Percentiles rank a stretch among this genome's conserved stretches.
Evolutionary conservation across 2,329 filamentous ascomycete genomes (phyloP).

Genomic region (Claviceps sp.): DNA sequence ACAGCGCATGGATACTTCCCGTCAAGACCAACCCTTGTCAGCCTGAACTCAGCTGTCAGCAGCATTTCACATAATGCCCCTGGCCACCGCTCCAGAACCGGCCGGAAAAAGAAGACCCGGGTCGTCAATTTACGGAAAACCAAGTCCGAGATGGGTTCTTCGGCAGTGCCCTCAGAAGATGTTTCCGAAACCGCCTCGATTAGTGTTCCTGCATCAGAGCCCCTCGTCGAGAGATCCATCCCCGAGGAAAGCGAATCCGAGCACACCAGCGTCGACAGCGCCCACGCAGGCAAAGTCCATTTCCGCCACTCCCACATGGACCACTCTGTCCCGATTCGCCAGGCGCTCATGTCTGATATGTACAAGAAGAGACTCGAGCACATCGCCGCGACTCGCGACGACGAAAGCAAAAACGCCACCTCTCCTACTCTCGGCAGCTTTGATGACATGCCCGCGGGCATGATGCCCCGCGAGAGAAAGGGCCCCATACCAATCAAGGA

Average conservation of each 20-base stretch:
- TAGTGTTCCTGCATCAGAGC: slow-evolving; percentile 47
- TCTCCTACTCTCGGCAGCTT: background rate
- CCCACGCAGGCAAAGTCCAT: slow-evolving; percentile 25
- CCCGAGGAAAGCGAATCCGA: slow-evolving; percentile 47
- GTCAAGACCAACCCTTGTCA: slow-evolving; percentile 55
- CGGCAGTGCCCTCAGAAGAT: slow-evolving; percentile 32
- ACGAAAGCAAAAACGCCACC: slow-evolving; percentile 9
- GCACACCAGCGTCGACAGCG: slow-evolving; percentile 13
- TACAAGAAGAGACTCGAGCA: slow-evolving; percentile 13
- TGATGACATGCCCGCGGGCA: slow-evolving; percentile 9
- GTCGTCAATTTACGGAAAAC: slow-evolving; percentile 68
- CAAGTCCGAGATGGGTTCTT: slow-evolving; percentile 39
- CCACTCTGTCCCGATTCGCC: slow-evolving; percentile 7
- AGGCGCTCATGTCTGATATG: slow-evolving; percentile 13
- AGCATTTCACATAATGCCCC: slow-evolving; percentile 51
- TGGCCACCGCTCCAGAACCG: slow-evolving; percentile 44
- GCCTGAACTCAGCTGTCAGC: slow-evolving; percentile 44
- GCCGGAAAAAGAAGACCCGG: slow-evolving; percentile 69
- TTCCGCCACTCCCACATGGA: slow-evolving; percentile 19
- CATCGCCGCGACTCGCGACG: slow-evolving; percentile 10
- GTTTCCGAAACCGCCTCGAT: slow-evolving; percentile 42
- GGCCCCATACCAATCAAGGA: slow-evolving; percentile 16
- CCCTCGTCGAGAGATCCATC: slow-evolving; percentile 40
- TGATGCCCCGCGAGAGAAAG: slow-evolving; percentile 16
- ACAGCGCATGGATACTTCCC: slow-evolving; percentile 46